phyloP scores from a whole-genome alignment of 352 stramenopile genomes.

The Phytopythium helicoides region DNA sequence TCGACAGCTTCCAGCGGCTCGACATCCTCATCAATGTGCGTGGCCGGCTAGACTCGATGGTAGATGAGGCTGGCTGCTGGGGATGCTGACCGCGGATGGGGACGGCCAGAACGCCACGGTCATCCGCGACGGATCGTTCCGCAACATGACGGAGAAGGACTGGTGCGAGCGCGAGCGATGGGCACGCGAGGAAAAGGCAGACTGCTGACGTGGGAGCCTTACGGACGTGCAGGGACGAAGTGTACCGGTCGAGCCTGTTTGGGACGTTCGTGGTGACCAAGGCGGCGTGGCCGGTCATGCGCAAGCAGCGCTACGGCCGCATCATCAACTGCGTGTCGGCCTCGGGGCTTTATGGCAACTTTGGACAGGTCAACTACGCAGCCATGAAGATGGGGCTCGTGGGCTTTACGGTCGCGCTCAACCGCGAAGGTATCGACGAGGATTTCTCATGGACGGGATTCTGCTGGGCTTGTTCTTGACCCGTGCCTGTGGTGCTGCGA shows the following conservation, averaged over 20 bases:
- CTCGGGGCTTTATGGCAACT: constrained; percentile 72
- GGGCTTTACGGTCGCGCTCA: constrained; percentile 65
- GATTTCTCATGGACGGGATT: too few relatives aligned
- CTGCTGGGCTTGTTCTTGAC: too few relatives aligned
- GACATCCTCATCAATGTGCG: constrained; percentile 80
- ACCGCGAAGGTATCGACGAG: too few relatives aligned
- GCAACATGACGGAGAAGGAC: constrained; percentile 61
- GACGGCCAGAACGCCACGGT: constrained; percentile 71
- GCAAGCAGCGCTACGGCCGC: constrained; percentile 64
- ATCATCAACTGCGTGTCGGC: constrained; percentile 73
- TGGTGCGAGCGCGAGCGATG: constrained; percentile 31
- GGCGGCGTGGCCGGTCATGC: constrained; percentile 70
- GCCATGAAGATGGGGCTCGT: constrained; percentile 76
- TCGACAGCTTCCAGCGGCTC: constrained; percentile 47
- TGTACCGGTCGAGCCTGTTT: constrained; percentile 58
- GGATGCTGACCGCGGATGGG: too few relatives aligned
- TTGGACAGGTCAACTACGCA: constrained; percentile 77
- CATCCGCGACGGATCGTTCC: constrained; percentile 72
- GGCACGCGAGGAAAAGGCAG: not conserved
- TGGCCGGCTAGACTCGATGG: not conserved
- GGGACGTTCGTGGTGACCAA: constrained; percentile 63
- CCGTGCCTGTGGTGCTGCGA: too few relatives aligned
- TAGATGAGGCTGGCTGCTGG: too few relatives aligned
- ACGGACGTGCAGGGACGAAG: constrained; percentile 34
- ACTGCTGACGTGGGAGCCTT: constrained; percentile 4